phyloP scores from a whole-genome alignment of 108 stramenopile species.

The Fistulifera pelliculosa region DNA sequence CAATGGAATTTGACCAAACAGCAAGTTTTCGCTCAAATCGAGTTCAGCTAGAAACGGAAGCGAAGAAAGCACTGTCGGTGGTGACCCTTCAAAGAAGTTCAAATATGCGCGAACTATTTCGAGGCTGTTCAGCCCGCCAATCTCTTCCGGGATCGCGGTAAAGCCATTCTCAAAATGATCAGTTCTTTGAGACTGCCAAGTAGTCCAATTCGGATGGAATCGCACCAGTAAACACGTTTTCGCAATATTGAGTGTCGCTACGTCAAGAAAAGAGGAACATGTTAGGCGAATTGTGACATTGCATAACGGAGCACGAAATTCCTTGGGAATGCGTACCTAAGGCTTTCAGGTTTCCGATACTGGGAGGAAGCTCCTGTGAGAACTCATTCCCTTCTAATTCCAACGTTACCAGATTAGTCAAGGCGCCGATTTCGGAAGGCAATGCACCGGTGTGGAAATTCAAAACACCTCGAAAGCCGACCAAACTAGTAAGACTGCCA shows the following conservation, averaged over 20 bases:
- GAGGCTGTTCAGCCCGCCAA: neutral
- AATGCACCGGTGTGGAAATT: constrained; percentile 7
- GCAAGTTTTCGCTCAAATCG: neutral
- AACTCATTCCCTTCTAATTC: constrained; percentile 31
- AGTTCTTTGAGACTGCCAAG: constrained; percentile 17
- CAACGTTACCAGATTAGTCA: constrained; percentile 9
- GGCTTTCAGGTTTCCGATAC: constrained; percentile 10
- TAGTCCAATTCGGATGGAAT: constrained; percentile 52
- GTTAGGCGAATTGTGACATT: too few relatives aligned
- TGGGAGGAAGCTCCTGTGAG: constrained; percentile 25
- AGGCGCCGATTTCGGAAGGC: constrained; percentile 12
- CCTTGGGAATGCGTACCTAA: too few relatives aligned
- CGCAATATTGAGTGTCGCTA: constrained; percentile 31
- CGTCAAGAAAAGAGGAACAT: neutral
- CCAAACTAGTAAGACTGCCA: neutral
- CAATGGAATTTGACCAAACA: constrained; percentile 1
- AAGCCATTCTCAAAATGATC: constrained; percentile 1
- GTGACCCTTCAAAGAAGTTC: constrained; percentile 4
- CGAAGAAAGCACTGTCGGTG: neutral
- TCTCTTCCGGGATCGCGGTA: neutral
- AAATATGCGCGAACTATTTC: neutral
- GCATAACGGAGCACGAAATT: too few relatives aligned
- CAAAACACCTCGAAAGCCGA: neutral
- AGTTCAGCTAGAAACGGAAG: neutral
- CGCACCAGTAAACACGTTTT: constrained; percentile 41